Base-by-base conservation (phyloP, 306 rosid genomes). In the Senna tora region DNA sequence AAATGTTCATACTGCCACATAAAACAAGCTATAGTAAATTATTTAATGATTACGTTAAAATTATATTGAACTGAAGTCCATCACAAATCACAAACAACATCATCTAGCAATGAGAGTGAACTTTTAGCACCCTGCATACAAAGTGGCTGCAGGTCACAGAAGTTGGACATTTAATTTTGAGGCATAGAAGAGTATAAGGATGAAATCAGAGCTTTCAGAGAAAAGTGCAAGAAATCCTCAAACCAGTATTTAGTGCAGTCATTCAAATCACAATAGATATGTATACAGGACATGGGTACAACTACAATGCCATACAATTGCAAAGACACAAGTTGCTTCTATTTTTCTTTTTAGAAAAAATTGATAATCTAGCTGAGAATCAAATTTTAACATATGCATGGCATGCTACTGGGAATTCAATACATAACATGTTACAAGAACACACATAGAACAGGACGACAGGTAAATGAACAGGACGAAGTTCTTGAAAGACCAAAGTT, bases 1-100 rank as follows among this genome's bases (percentile, higher is more conserved):
- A 58, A 34, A 25, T 89, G 81, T 61, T 95, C 99, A 68, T 89
- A 95, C 99, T 95, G 91, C 78, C 70, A 69, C 6, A 77, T 19
- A 79, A 22, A 72, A 75, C 75, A 77, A 68, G 25, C 2, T 74
- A 53, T 43, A 39, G 25, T 49, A 9, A 55, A 49, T 49, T 65
- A 57, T 14, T 36, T 69, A 13, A 4, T 16, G 17, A 34, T 22
- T 20, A 2, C 62, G 12, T 43, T 53, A 32, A 28, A 22, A 47
- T 38, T 33, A 65, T 13, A 28, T 9, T 42, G 30, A 61, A 67
- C 12, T 20, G 5, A 22, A 4, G 14, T 13, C 55, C 9, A 67
- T 47, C 41, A 30, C 53, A 73, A 71, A 28, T 42, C 51, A 9
- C 39, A 36, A 36, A 1, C 39, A 21, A 56, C 64, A 43, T n/a